phyloP scores from a whole-genome alignment of 1,284 basidiomycete genomes.

The Cronartium quercuum region DNA sequence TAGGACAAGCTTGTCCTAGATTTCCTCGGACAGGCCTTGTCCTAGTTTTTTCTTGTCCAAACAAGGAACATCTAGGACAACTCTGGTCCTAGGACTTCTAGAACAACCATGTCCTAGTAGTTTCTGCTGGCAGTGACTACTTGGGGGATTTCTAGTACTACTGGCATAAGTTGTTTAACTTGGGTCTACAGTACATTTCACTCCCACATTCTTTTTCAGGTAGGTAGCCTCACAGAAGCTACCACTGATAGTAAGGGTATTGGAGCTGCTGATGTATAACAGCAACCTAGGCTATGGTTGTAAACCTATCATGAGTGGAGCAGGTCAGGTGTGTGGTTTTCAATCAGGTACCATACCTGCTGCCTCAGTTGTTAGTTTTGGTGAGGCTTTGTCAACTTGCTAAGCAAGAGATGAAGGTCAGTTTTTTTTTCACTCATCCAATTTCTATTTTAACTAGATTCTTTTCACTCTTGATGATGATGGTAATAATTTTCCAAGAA shows the following conservation, averaged over 20 bases:
- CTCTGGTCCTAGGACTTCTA: too few relatives aligned
- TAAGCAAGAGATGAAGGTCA: constrained; percentile 71
- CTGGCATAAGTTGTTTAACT: too few relatives aligned
- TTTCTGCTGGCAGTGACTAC: too few relatives aligned
- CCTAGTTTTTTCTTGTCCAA: too few relatives aligned
- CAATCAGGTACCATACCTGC: constrained; percentile 88
- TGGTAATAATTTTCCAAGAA: constrained; percentile 8
- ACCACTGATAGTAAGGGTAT: constrained; percentile 96
- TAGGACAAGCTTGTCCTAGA: too few relatives aligned
- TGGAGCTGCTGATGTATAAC: constrained; percentile 87
- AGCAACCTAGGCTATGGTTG: constrained; percentile 84
- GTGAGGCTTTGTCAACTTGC: constrained; percentile 92
- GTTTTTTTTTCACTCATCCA: constrained; percentile 38
- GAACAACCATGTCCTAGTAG: too few relatives aligned
- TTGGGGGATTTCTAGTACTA: too few relatives aligned
- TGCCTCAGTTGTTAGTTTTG: constrained; percentile 86
- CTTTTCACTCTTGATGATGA: constrained; percentile 47
- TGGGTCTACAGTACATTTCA: too few relatives aligned
- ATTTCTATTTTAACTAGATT: constrained; percentile 40
- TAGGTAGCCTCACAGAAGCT: too few relatives aligned
- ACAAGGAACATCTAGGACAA: too few relatives aligned
- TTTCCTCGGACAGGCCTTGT: too few relatives aligned
- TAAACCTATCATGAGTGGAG: constrained; percentile 93
- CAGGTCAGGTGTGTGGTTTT: constrained; percentile 94
- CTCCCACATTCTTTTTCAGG: too few relatives aligned